Evolutionary conservation across 495 filamentous ascomycete species (phyloP), one percentile per base, ranked within the genome.

Genomic region (Lasiosphaeriaceae sp.): DNA sequence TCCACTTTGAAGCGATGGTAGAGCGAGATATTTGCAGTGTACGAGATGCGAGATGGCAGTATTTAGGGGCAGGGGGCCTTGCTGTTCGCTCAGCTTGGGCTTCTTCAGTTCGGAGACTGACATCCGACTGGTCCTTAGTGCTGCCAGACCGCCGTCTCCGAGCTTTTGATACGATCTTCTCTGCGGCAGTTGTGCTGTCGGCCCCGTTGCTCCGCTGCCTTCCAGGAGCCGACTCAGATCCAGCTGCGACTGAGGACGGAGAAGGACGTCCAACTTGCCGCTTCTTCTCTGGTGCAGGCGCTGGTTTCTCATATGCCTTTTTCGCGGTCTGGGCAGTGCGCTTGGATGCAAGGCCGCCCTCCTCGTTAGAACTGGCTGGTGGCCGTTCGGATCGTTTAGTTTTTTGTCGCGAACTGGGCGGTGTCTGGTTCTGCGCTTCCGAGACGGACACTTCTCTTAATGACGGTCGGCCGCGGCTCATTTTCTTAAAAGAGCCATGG

Each of bases 1-100:
- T 61, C 77, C 77, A 80, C 55, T 76, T 78, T n/a, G 72, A 59
- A 22, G 71, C 56, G 59, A 80, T 74, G 45, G 71, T 67, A 11
- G 75, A 60, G 21, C 67, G 74, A 16, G 72, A 67, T 19, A 80
- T 69, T 14, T 66, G 64, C 41, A 69, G 74, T 7, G 73, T 72
- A 44, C 61, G 70, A n/a, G 75, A 58, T 7, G 68, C 54, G 20
- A 80, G 66, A 44, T 76, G 72, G 22, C 66, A 67, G 54, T 75
- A 76, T 21, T 66, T 66, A 20, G 58, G 35, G 2, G 24, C 9
- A 0, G 51, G 34, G 6, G 17, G 39, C 23, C 6, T 52, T 47
- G 50, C 47, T 21, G 23, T 37, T 20, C 41, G 8, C 5, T 4
- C 8, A 19, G 3, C 39, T 4, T 31, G 26, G 44, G 52, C 22